Conservation (phyloP, 768 basidiomycete species). For the Podaxis sp. region DNA sequence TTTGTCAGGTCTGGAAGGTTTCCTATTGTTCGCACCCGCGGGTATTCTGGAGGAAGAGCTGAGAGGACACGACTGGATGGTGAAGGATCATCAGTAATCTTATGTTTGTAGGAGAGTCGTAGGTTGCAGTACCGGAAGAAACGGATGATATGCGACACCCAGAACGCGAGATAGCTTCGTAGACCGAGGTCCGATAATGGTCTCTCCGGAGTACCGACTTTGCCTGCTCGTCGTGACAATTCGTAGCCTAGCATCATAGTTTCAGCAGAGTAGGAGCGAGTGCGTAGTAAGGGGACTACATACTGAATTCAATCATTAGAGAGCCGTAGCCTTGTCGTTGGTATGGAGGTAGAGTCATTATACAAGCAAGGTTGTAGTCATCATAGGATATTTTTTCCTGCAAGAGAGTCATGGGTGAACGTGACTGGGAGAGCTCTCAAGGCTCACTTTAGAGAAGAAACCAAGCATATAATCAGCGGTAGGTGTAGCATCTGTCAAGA, state of each 20-base stretch:
- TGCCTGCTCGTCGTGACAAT: slow-evolving; percentile 75
- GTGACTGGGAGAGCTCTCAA: neutral
- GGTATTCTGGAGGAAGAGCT: slow-evolving; percentile 54
- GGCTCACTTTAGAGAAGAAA: slow-evolving; percentile 62
- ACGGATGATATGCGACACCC: slow-evolving; percentile 81
- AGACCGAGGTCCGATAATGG: slow-evolving; percentile 93
- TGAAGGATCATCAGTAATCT: neutral
- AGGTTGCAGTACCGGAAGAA: slow-evolving; percentile 61
- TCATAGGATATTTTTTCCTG: slow-evolving; percentile 96
- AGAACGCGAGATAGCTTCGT: slow-evolving; percentile 86
- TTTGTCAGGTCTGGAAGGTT: slow-evolving; percentile 41
- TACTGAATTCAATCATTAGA: slow-evolving; percentile 98
- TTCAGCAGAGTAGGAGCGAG: neutral
- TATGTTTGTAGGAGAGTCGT: neutral
- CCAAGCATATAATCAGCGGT: slow-evolving; percentile 79
- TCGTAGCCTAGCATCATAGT: slow-evolving; percentile 72
- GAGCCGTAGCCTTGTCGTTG: slow-evolving; percentile 90
- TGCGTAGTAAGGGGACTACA: slow-evolving; percentile 26
- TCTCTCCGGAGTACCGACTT: slow-evolving; percentile 90
- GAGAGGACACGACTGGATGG: slow-evolving; percentile 52
- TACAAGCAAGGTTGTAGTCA: slow-evolving; percentile 96
- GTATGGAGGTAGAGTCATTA: slow-evolving; percentile 92
- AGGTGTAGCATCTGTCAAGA: slow-evolving; percentile 82
- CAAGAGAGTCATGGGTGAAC: neutral
- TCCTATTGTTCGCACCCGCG: slow-evolving; percentile 44